These are phyloP conservation scores for Salix viminalis DNA, from an alignment of 345 rosid genomes.

Conservation along the genomic window DNA sequence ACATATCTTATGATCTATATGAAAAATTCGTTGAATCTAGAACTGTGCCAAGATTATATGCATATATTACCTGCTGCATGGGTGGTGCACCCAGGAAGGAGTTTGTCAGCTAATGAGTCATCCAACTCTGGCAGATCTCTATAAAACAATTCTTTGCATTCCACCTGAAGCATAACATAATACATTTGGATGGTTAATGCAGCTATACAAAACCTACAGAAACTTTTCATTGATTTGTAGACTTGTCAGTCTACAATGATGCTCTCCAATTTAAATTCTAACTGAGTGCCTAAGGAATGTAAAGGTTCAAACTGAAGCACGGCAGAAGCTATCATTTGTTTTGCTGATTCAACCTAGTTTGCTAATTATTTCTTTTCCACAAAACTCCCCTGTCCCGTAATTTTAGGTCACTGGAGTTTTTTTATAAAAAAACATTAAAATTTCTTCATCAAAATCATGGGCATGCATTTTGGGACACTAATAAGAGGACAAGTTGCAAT, in stretches of 20 bases:
- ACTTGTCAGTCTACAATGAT: no score
- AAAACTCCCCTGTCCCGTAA: no score
- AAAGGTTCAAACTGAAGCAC: no score
- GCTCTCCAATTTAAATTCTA: no score
- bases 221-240: no score
- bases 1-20: neutral
- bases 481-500: neutral
- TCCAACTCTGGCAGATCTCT: slow-evolving; percentile 73
- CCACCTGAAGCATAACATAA: slow-evolving; percentile 41
- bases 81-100: slow-evolving; percentile 75
- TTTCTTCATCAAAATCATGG: neutral
- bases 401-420: no score
- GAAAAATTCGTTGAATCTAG: neutral
- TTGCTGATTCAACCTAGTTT: no score
- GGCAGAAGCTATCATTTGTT: no score
- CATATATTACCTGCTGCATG: slow-evolving; percentile 56
- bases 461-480: neutral
- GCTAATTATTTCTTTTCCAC: no score
- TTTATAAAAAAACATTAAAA: neutral
- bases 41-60: slow-evolving; percentile 2
- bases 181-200: no score
- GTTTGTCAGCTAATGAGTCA: slow-evolving; percentile 79
- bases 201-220: no score
- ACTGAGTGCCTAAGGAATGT: no score
- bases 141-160: slow-evolving; percentile 79